phyloP scores from a whole-genome alignment of 352 stramenopile species.

The Salisapilia sapeloensis region DNA sequence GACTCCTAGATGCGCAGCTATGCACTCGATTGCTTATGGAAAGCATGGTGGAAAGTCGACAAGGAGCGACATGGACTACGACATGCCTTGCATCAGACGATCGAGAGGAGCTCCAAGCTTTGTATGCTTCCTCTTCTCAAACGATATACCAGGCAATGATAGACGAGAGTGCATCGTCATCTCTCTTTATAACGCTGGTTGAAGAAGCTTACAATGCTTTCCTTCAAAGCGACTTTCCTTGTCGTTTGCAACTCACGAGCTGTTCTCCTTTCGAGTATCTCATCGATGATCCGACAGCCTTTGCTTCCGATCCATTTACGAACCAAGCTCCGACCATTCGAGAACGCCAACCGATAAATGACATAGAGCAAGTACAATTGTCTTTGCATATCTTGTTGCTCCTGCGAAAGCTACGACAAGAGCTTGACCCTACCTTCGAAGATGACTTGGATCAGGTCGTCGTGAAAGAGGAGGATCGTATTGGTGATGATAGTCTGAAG shows the following conservation, averaged over 20 bases:
- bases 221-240: conserved; percentile 22
- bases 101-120: no score
- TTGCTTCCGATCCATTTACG: no score
- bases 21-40: conserved; percentile 34
- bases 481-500: no score
- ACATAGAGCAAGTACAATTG: conserved; percentile 60
- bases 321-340: conserved; percentile 22
- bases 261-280: conserved; percentile 56
- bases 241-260: conserved; percentile 28
- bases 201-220: conserved; percentile 51
- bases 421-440: conserved; percentile 24
- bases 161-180: conserved; percentile 1
- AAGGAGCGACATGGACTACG: no score
- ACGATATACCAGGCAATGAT: neutral
- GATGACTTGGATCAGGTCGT: conserved; percentile 39
- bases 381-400: conserved; percentile 51
- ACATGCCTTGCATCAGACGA: no score
- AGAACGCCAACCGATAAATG: conserved; percentile 27
- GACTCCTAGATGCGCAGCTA: conserved; percentile 36
- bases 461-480: no score
- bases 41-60: conserved; percentile 12
- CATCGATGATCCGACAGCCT: conserved; percentile 5
- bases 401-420: conserved; percentile 26
- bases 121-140: no score
- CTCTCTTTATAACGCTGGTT: conserved; percentile 59